Conservation (phyloP, 2,329 filamentous ascomycete genomes). For the Pleoardoris graminearum region DNA sequence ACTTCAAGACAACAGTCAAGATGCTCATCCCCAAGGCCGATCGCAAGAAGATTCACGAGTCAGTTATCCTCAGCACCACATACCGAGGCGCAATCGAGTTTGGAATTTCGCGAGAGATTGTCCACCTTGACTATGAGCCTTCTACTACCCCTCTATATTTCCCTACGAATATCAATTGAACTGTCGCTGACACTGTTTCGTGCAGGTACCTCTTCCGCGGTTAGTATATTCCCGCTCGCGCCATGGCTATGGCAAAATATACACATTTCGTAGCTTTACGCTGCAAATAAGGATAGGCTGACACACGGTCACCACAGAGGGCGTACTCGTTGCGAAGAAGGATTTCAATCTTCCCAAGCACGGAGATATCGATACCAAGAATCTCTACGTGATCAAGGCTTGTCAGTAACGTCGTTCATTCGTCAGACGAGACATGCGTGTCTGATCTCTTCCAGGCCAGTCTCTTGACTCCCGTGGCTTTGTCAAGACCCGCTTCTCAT, state of each 20-base stretch:
- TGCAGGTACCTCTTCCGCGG: constrained; percentile 49
- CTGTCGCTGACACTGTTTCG: constrained; percentile 26
- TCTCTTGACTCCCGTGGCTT: constrained; percentile 97
- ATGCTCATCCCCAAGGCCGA: constrained; percentile 99
- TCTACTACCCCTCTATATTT: neutral
- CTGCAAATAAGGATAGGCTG: constrained; percentile 48
- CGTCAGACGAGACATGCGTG: neutral
- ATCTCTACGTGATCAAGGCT: constrained; percentile 99
- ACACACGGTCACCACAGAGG: constrained; percentile 59
- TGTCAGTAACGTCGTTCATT: constrained; percentile 47
- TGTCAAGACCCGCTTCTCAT: constrained; percentile 99
- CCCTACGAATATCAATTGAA: constrained; percentile 13
- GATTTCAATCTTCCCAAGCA: constrained; percentile 99
- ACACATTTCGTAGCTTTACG: constrained; percentile 33
- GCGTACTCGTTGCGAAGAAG: constrained; percentile 96
- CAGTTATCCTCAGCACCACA: constrained; percentile 62
- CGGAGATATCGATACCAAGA: constrained; percentile 98
- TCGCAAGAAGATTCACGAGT: constrained; percentile 99
- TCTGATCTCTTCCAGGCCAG: constrained; percentile 59
- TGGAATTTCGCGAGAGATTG: constrained; percentile 34
- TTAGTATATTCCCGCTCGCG: constrained; percentile 42
- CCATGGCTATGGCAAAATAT: constrained; percentile 46
- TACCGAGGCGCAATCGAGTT: constrained; percentile 27
- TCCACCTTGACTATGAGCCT: constrained; percentile 36
- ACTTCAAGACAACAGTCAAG: constrained; percentile 41